Evolutionary conservation across 1,284 basidiomycete genomes (phyloP), one percentile per base, ranked within the genome.

Genomic region (Leccinum fuscescens): DNA sequence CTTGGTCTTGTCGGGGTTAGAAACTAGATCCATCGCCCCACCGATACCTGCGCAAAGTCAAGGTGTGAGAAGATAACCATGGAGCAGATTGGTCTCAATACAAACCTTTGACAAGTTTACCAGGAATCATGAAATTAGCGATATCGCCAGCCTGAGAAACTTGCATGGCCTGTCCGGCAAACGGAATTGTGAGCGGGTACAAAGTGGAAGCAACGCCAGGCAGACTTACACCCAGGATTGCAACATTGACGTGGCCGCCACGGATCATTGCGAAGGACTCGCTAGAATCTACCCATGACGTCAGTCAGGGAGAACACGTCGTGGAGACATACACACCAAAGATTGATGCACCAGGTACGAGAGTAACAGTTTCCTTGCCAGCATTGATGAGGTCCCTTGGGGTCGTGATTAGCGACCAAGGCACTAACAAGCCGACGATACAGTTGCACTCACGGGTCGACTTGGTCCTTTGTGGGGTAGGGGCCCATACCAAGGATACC

Each of bases 41-140:
- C 95, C 95, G 73, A 97, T 95, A 54, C 92, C 92, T 89, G 65
- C 20, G 27, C 33, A 51, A 17, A 6, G 27, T 51, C 24, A 24
- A 6, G 35, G 6, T 27, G 56, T 35, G 51, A 60, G 6, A 57
- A 35, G 46, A 20, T 59, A 56, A 27, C 50, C 51, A 54, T 22
- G 24, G 17, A 39, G 14, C 20, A 4, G 15, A 37, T 20, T 7
- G n/a, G 15, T 20, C 50, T 54, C 9, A 48, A 33, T 55, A 52
- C 74, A 39, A 64, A 82, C 92, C 90, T 81, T 92, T 93, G 56
- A 94, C 85, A 71, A 94, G 84, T 77, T 96, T 94, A 33, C 93
- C 93, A 14, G 95, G 95, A 67, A 98, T 94, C 94, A 97, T 98
- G 74, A 93, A 98, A 80, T 98, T 98, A 55, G 96, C 96, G 63